Evolutionary conservation across 768 basidiomycete genomes (phyloP).

Genomic region (Xerocomellus chrysenteron): DNA sequence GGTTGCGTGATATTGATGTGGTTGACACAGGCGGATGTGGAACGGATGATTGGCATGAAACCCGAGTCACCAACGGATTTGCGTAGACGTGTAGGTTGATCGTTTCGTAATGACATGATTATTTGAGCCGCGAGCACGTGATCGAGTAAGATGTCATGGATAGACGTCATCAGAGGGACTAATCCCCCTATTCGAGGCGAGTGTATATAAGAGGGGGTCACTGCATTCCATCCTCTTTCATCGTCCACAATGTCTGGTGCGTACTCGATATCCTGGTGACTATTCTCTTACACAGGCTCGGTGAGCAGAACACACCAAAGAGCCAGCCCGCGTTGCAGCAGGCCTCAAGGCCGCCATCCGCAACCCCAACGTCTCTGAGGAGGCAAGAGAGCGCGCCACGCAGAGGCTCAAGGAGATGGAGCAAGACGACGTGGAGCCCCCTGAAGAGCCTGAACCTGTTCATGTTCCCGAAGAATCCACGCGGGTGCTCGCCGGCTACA

Average conservation of each 20-base stretch:
- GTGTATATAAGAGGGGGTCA: not conserved
- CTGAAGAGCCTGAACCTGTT: not conserved
- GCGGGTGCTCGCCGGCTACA: conserved; percentile 45
- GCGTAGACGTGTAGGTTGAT: conserved; percentile 27
- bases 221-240: not conserved
- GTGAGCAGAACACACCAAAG: conserved; percentile 34
- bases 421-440: conserved; percentile 11
- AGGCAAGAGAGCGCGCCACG: conserved; percentile 50
- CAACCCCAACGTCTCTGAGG: conserved; percentile 56
- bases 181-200: conserved; percentile 6
- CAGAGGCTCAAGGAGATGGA: conserved; percentile 45
- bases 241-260: conserved; percentile 13
- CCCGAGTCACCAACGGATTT: conserved; percentile 26
- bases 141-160: not conserved
- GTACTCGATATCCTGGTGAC: not conserved
- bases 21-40: conserved; percentile 46
- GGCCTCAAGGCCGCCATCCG: conserved; percentile 59
- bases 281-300: not conserved
- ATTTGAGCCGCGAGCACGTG: conserved; percentile 9
- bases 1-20: not conserved
- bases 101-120: conserved; percentile 1
- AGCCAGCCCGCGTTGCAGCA: conserved; percentile 48
- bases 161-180: conserved; percentile 13
- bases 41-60: conserved; percentile 59
- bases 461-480: conserved; percentile 1